A percentile compares a stretch with the other conserved stretches of the same genome.
phyloP scores from a whole-genome alignment of 257 asterid species.

The Coffea canephora region DNA sequence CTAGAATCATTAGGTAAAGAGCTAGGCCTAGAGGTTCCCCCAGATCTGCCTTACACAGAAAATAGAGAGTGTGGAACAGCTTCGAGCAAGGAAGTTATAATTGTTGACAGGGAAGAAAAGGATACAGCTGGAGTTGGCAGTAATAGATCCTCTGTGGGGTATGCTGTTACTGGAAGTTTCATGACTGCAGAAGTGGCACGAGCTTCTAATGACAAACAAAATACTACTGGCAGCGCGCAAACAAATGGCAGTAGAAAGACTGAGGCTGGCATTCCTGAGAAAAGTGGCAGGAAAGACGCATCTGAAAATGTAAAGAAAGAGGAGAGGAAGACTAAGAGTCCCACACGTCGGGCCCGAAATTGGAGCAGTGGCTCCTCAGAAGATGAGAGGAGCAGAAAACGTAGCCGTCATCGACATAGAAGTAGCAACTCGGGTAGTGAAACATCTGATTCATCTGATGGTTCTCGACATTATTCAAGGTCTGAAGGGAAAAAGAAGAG shows the following conservation, averaged over 20 bases:
- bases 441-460: slow-evolving; percentile 39
- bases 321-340: slow-evolving; percentile 23
- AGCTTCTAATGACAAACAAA: slow-evolving; percentile 5
- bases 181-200: slow-evolving; percentile 21
- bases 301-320: slow-evolving; percentile 18
- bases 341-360: slow-evolving; percentile 21
- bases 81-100: slow-evolving; percentile 25
- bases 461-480: slow-evolving; percentile 35
- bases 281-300: background rate
- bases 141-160: slow-evolving; percentile 17
- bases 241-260: slow-evolving; percentile 24
- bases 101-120: slow-evolving; percentile 20
- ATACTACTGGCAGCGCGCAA: background rate
- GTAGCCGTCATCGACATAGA: slow-evolving; percentile 38
- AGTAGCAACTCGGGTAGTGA: slow-evolving; percentile 40
- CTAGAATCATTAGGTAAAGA: slow-evolving; percentile 92
- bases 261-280: slow-evolving; percentile 16
- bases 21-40: slow-evolving; percentile 78
- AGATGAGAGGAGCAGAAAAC: slow-evolving; percentile 54
- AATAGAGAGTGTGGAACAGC: slow-evolving; percentile 29
- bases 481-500: slow-evolving; percentile 54
- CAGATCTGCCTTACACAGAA: slow-evolving; percentile 51
- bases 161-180: slow-evolving; percentile 19
- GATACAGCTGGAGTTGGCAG: slow-evolving; percentile 22
- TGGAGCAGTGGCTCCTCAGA: slow-evolving; percentile 52